Evolutionary conservation across 768 basidiomycete species (phyloP).

Genomic region (Macrolepiota fuliginosa): DNA sequence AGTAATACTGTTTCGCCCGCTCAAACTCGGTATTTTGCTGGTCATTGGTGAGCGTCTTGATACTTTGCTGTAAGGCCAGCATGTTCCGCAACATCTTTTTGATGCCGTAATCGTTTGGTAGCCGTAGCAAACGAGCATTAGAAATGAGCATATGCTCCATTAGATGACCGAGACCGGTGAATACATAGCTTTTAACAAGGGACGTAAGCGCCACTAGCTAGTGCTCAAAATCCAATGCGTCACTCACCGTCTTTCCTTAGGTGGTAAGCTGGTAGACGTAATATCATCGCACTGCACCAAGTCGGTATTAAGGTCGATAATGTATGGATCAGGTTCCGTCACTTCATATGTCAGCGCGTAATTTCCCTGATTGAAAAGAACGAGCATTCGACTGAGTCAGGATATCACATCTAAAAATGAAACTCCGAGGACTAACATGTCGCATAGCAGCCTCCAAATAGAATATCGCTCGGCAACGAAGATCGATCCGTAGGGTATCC

Average conservation of each 20-base stretch:
- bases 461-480: constrained; percentile 81
- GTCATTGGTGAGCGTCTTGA: constrained; percentile 71
- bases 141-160: constrained; percentile 82
- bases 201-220: not conserved
- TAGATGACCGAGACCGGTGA: constrained; percentile 79
- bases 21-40: constrained; percentile 67
- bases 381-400: constrained; percentile 11
- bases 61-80: constrained; percentile 86
- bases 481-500: constrained; percentile 83
- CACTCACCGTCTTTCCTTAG: constrained; percentile 65
- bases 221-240: not conserved
- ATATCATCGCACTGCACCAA: constrained; percentile 75
- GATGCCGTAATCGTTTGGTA: constrained; percentile 73
- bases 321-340: constrained; percentile 87
- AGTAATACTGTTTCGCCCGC: constrained; percentile 77
- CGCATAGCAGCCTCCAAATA: constrained; percentile 79
- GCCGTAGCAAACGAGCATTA: constrained; percentile 66
- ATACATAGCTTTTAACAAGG: constrained; percentile 66
- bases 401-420: not conserved
- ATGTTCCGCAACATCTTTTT: constrained; percentile 88
- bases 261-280: constrained; percentile 57
- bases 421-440: constrained; percentile 46
- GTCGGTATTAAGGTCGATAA: constrained; percentile 82
- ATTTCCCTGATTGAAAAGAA: constrained; percentile 57
- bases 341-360: constrained; percentile 82